Conservation (phyloP, 2,329 filamentous ascomycete species). For the Neocatenulostroma microsporum region DNA sequence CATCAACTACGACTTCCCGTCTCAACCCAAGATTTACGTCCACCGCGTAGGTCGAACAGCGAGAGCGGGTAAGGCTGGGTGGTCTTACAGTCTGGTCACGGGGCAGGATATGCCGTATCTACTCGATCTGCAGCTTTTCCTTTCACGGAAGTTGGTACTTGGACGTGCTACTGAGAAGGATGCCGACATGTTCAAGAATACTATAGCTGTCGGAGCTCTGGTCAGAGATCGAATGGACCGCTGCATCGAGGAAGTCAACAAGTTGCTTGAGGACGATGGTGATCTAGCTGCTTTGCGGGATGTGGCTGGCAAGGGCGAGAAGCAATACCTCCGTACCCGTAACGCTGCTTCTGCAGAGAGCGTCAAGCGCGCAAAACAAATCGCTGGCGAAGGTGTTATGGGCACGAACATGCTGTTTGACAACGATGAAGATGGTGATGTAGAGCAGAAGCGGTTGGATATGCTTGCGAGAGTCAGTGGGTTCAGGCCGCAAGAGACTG, state of each 20-base stretch:
- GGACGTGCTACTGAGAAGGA: constrained; percentile 56
- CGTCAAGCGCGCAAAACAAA: constrained; percentile 73
- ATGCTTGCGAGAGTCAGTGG: constrained; percentile 86
- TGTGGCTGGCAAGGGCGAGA: constrained; percentile 83
- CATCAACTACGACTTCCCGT: constrained; percentile 97
- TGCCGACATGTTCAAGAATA: constrained; percentile 64
- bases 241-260: constrained; percentile 75
- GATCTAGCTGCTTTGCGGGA: constrained; percentile 64
- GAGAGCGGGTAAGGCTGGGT: constrained; percentile 82
- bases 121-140: constrained; percentile 86
- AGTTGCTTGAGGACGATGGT: constrained; percentile 63
- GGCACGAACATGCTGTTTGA: constrained; percentile 72
- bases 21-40: constrained; percentile 93
- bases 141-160: constrained; percentile 73
- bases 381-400: constrained; percentile 65
- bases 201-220: constrained; percentile 74
- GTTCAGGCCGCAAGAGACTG: constrained; percentile 83
- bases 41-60: constrained; percentile 95
- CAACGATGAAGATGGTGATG: constrained; percentile 50
- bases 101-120: constrained; percentile 87
- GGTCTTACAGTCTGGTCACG: constrained; percentile 88
- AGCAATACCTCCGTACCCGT: constrained; percentile 80
- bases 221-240: constrained; percentile 65
- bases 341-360: constrained; percentile 87
- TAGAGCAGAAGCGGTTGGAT: constrained; percentile 65